Evolutionary conservation across 2,329 filamentous ascomycete genomes (phyloP).

Genomic region (Plectosphaerella plurivora): DNA sequence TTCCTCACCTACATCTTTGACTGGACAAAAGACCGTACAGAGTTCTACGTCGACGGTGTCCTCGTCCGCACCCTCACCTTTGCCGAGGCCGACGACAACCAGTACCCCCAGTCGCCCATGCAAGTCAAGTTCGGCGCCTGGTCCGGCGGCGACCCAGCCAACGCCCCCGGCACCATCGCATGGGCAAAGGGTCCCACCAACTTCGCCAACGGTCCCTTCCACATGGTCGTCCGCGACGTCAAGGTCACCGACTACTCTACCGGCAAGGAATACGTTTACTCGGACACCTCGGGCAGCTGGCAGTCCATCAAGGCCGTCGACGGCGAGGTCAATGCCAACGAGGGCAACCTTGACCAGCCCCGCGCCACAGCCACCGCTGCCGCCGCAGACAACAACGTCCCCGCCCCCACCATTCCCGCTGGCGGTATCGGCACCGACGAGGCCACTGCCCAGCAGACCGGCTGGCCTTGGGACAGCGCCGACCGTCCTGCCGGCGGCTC

Average conservation of each 20-base stretch:
- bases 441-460: conserved; percentile 51
- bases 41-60: conserved; percentile 79
- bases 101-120: conserved; percentile 96
- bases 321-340: conserved; percentile 69
- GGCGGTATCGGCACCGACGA: conserved; percentile 60
- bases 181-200: conserved; percentile 88
- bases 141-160: conserved; percentile 83
- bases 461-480: conserved; percentile 64
- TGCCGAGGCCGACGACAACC: conserved; percentile 60
- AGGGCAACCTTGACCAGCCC: conserved; percentile 46
- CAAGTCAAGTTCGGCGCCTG: conserved; percentile 88
- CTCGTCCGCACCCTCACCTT: conserved; percentile 72
- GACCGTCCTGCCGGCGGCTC: conserved; percentile 47
- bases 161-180: conserved; percentile 74
- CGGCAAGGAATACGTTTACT: conserved; percentile 78
- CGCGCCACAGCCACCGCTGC: conserved; percentile 54
- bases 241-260: conserved; percentile 89
- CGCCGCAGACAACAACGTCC: conserved; percentile 57
- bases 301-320: conserved; percentile 76
- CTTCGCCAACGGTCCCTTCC: conserved; percentile 78
- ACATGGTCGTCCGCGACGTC: conserved; percentile 76
- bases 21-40: conserved; percentile 81
- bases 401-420: conserved; percentile 63
- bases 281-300: conserved; percentile 74
- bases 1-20: conserved; percentile 89